Evolutionary conservation across 345 rosid genomes (phyloP), one percentile per base, ranked within the genome.

Genomic region (Microthlaspi erraticum): DNA sequence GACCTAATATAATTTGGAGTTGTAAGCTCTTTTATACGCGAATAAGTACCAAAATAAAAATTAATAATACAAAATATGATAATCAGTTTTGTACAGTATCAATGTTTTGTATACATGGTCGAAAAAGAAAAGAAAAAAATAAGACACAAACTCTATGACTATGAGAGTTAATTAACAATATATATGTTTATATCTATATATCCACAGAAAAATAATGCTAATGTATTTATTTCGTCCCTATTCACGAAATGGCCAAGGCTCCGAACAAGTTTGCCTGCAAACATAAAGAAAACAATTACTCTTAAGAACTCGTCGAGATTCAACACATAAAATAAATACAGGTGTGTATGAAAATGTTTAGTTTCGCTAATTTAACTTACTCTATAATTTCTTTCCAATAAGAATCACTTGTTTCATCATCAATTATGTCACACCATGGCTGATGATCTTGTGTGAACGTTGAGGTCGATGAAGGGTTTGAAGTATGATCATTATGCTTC

Each of bases 321-420:
- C 18, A 44, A 20, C 13, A 55, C 5, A 53, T 39, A 8, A 44
- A 57, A 3, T 18, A 19, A 20, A 39, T n/a, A 64, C 18, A 20
- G 12, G 10, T 56, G 14, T 59, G 17, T 20, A 18, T 20, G 46
- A 7, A 59, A 60, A 50, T 64, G 46, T 37, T 20, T 51, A 29
- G 16, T 8, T 38, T 32, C 13, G 41, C 8, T 37, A 45, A 16
- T 3, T 20, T 13, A 43, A 74, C 88, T 81, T 78, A 85, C 90
- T 84, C 86, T 43, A 84, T 74, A 45, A 85, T 70, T 1, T 84
- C 85, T 78, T 62, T 83, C 93, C 93, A 87, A 63, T 82, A 83
- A 53, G 76, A 79, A 19, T 81, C 85, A 73, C 70, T 77, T 54
- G 81, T 79, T 52, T 85, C 89, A 62, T 85, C 83, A 49, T 87